These are phyloP conservation scores for Yamadazyma triangularis DNA, from an alignment of 1,139 yeast genomes.

Conservation along the genomic window DNA sequence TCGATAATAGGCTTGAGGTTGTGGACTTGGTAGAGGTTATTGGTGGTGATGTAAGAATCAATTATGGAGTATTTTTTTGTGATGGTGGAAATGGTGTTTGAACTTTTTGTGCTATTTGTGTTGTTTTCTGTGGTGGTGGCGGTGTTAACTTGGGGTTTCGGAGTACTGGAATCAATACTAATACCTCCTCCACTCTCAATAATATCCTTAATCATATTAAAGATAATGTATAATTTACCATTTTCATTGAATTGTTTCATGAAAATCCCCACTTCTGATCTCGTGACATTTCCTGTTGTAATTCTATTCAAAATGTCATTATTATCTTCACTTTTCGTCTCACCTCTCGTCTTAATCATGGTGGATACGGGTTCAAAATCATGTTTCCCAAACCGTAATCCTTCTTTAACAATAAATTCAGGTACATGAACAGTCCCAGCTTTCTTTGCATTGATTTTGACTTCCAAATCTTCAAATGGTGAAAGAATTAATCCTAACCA, in stretches of 20 bases:
- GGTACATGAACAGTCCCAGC: slow-evolving; percentile 26
- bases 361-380: slow-evolving; percentile 51
- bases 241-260: slow-evolving; percentile 52
- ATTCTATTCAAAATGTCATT: slow-evolving; percentile 7
- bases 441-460: slow-evolving; percentile 24
- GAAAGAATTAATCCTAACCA: slow-evolving; percentile 46
- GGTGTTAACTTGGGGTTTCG: slow-evolving; percentile 3
- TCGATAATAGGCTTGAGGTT: slow-evolving; percentile 53
- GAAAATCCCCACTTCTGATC: slow-evolving; percentile 61
- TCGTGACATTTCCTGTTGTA: slow-evolving; percentile 20
- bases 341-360: slow-evolving; percentile 27
- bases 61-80: slow-evolving; percentile 37
- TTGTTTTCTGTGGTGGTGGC: neutral
- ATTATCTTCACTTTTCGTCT: slow-evolving; percentile 13
- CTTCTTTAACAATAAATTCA: slow-evolving; percentile 56
- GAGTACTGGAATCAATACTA: slow-evolving; percentile 1
- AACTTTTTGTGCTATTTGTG: too few relatives aligned
- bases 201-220: slow-evolving; percentile 26
- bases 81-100: too few relatives aligned
- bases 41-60: slow-evolving; percentile 18
- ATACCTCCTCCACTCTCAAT: slow-evolving; percentile 10
- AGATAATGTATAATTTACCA: slow-evolving; percentile 42
- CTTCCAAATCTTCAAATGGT: slow-evolving; percentile 42
- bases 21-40: slow-evolving; percentile 38
- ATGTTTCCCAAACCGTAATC: slow-evolving; percentile 59